A percentile compares a stretch with the other conserved stretches of the same genome.
Conservation (phyloP, 2,329 filamentous ascomycete species). For the Colletotrichum caudatum region DNA sequence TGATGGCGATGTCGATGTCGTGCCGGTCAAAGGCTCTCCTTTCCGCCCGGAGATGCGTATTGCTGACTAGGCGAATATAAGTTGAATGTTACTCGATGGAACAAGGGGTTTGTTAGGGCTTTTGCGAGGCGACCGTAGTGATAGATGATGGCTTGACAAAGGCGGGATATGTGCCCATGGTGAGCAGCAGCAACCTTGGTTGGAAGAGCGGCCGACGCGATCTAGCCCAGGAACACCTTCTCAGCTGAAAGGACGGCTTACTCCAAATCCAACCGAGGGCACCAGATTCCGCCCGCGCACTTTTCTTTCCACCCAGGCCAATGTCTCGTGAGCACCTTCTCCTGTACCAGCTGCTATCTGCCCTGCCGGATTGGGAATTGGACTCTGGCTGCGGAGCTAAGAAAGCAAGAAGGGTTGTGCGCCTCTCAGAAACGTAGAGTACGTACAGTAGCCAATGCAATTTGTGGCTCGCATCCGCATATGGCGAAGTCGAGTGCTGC, state of each 20-base stretch:
- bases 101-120: not conserved
- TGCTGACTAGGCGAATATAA: not conserved
- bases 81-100: no score
- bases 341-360: not conserved
- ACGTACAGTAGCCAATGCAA: not conserved
- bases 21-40: not conserved
- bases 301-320: not conserved
- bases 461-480: not conserved
- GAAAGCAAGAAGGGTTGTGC: not conserved
- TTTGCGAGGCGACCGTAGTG: conserved; percentile 9
- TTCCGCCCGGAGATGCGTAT: not conserved
- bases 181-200: conserved; percentile 1
- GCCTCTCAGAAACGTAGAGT: conserved; percentile 4
- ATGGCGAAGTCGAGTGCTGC: conserved; percentile 8
- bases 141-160: conserved; percentile 12
- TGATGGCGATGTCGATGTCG: not conserved
- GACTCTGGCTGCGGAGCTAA: conserved; percentile 10
- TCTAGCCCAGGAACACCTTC: not conserved
- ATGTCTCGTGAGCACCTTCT: conserved; percentile 11
- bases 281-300: not conserved
- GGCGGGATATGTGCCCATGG: conserved; percentile 17
- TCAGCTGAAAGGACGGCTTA: conserved; percentile 16
- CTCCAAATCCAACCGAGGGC: conserved; percentile 6
- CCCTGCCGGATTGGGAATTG: conserved; percentile 8
- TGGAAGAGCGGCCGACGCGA: conserved; percentile 11